phyloP scores from a whole-genome alignment of 192 early-diverging fungal species.

The Chytriomyces confervae region DNA sequence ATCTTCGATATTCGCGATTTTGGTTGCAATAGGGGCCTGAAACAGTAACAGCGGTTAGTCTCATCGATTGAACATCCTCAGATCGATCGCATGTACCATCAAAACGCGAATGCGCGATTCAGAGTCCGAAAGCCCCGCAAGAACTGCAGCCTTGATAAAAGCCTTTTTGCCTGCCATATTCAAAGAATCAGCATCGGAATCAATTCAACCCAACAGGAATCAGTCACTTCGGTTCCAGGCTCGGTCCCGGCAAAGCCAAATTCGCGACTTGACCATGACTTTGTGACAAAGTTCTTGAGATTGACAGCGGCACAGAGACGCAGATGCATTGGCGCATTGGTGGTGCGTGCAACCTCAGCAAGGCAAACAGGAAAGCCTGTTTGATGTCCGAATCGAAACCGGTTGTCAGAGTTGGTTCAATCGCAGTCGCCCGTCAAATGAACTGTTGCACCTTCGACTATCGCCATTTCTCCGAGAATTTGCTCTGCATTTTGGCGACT shows the following conservation, averaged over 20 bases:
- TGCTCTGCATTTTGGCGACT: slow-evolving; percentile 5
- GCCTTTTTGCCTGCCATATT: slow-evolving; percentile 45
- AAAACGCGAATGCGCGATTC: slow-evolving; percentile 68
- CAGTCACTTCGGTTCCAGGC: slow-evolving; percentile 1
- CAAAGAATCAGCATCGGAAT: neutral
- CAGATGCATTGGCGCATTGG: slow-evolving; percentile 6
- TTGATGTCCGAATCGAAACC: neutral
- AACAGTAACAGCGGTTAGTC: too few species aligned
- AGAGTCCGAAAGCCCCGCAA: slow-evolving; percentile 65
- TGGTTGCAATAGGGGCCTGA: slow-evolving; percentile 83
- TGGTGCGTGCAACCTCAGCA: neutral
- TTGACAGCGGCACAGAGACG: slow-evolving; percentile 22
- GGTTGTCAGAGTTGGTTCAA: neutral
- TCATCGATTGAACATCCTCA: neutral
- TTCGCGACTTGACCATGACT: slow-evolving; percentile 16
- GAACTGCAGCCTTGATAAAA: slow-evolving; percentile 58
- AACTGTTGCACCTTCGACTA: neutral
- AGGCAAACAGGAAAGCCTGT: neutral
- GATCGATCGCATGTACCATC: slow-evolving; percentile 51
- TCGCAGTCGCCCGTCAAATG: neutral
- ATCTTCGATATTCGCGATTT: slow-evolving; percentile 91
- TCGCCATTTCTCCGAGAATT: slow-evolving; percentile 10
- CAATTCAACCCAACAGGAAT: neutral
- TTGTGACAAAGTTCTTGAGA: slow-evolving; percentile 15
- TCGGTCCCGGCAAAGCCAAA: slow-evolving; percentile 20